Conservation (phyloP, 495 filamentous ascomycete genomes). For the Neurospora sp. region DNA sequence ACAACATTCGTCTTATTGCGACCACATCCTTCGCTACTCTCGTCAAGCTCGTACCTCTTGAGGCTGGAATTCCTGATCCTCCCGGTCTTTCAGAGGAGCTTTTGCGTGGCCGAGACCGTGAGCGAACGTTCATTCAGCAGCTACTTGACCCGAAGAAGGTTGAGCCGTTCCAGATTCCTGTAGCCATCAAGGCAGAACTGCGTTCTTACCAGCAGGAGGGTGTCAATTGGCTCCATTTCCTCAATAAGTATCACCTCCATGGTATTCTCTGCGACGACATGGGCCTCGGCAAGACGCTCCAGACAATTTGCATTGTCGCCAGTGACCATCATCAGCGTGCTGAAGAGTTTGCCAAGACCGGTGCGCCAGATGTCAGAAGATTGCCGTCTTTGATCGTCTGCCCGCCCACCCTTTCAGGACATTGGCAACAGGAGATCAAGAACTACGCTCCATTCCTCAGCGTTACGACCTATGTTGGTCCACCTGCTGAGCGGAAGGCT, state of each 20-base stretch:
- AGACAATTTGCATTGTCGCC: conserved; percentile 95
- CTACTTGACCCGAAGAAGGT: conserved; percentile 94
- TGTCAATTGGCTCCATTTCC: conserved; percentile 97
- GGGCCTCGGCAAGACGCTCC: conserved; percentile 95
- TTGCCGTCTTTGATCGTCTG: conserved; percentile 92
- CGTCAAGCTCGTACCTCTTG: conserved; percentile 96
- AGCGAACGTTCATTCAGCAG: conserved; percentile 92
- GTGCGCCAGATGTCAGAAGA: conserved; percentile 61
- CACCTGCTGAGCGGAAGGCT: conserved; percentile 64
- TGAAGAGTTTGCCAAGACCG: conserved; percentile 76
- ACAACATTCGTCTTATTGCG: conserved; percentile 85
- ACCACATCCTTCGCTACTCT: conserved; percentile 96
- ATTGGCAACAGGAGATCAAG: conserved; percentile 97
- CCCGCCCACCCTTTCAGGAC: conserved; percentile 92
- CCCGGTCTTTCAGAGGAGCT: conserved; percentile 83
- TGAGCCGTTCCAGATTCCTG: conserved; percentile 84
- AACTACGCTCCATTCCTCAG: conserved; percentile 90
- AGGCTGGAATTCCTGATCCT: conserved; percentile 94
- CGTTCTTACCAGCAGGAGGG: conserved; percentile 97
- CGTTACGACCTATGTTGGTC: conserved; percentile 81
- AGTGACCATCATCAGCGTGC: conserved; percentile 91
- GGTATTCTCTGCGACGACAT: conserved; percentile 99
- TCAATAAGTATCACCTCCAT: conserved; percentile 95
- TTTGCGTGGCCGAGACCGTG: conserved; percentile 79
- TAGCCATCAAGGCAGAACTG: conserved; percentile 91